These are phyloP conservation scores for Neurospora crassa DNA, from an alignment of 2,329 filamentous ascomycete species.

Conservation along the genomic window DNA sequence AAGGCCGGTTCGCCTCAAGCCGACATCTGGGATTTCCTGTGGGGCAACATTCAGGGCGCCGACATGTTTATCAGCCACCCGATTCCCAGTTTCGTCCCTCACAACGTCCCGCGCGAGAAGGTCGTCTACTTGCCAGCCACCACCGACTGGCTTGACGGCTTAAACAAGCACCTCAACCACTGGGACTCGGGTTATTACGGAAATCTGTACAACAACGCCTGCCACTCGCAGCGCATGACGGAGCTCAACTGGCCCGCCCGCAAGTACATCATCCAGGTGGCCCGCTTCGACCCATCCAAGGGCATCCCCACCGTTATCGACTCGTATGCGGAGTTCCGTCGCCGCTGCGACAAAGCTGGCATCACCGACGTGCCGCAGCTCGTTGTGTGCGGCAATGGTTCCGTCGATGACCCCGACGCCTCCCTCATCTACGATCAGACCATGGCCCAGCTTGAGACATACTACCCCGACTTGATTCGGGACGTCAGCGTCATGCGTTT, in stretches of 20 bases:
- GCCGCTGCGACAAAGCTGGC: constrained; percentile 43
- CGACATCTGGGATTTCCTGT: constrained; percentile 68
- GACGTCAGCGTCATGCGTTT: constrained; percentile 70
- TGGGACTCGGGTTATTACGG: constrained; percentile 68
- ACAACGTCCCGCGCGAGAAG: constrained; percentile 52
- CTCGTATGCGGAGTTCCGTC: constrained; percentile 63
- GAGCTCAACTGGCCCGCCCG: constrained; percentile 48
- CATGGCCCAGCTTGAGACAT: constrained; percentile 53
- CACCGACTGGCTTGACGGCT: constrained; percentile 74
- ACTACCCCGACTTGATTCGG: constrained; percentile 51
- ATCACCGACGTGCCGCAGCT: constrained; percentile 55
- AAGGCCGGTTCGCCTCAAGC: constrained; percentile 55
- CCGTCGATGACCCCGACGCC: constrained; percentile 72
- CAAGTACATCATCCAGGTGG: constrained; percentile 71
- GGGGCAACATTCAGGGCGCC: constrained; percentile 58
- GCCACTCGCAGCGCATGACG: constrained; percentile 43
- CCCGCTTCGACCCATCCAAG: constrained; percentile 76
- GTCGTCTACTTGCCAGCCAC: constrained; percentile 71
- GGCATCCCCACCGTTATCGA: constrained; percentile 71
- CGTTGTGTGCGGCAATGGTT: constrained; percentile 69
- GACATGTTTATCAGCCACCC: constrained; percentile 80
- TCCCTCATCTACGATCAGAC: constrained; percentile 63
- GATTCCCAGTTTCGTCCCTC: constrained; percentile 64
- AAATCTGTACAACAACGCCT: constrained; percentile 59
- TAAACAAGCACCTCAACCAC: constrained; percentile 64